phyloP scores from a whole-genome alignment of 768 basidiomycete genomes.

The Tulasnella sp. region DNA sequence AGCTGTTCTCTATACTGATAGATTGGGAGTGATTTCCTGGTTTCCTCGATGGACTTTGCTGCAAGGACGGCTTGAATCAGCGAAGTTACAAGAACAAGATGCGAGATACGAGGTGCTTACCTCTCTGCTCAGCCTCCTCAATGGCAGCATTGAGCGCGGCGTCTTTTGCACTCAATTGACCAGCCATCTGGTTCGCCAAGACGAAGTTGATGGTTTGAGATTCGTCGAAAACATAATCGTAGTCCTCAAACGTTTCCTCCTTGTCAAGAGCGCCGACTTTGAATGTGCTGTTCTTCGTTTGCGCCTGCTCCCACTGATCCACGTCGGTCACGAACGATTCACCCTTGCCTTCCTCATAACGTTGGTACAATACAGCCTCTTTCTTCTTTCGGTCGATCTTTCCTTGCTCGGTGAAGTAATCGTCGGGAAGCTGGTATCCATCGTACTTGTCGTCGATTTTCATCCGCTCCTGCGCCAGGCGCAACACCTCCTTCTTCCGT shows the following conservation, averaged over 20 bases:
- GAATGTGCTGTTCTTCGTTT: constrained; percentile 82
- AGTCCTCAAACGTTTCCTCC: constrained; percentile 64
- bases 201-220: constrained; percentile 94
- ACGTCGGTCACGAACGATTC: constrained; percentile 94
- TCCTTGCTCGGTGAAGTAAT: constrained; percentile 96
- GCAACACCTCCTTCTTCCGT: constrained; percentile 82
- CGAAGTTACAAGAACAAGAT: background rate
- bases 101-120: constrained; percentile 33
- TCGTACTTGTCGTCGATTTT: constrained; percentile 94
- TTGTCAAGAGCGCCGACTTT: constrained; percentile 89
- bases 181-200: constrained; percentile 63
- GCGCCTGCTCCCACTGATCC: constrained; percentile 94
- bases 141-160: constrained; percentile 77
- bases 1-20: constrained; percentile 81
- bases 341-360: constrained; percentile 86
- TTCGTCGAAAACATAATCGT: constrained; percentile 98
- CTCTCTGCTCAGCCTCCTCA: constrained; percentile 81
- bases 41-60: constrained; percentile 88
- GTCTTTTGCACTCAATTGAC: constrained; percentile 74
- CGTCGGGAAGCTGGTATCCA: constrained; percentile 93
- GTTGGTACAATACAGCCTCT: constrained; percentile 79
- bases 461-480: constrained; percentile 85
- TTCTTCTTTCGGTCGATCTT: constrained; percentile 97
- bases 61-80: background rate
- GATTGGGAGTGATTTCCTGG: constrained; percentile 87